Evolutionary conservation across 169 alveolate genomes (phyloP).

Genomic region (Eimeria acervulina): DNA sequence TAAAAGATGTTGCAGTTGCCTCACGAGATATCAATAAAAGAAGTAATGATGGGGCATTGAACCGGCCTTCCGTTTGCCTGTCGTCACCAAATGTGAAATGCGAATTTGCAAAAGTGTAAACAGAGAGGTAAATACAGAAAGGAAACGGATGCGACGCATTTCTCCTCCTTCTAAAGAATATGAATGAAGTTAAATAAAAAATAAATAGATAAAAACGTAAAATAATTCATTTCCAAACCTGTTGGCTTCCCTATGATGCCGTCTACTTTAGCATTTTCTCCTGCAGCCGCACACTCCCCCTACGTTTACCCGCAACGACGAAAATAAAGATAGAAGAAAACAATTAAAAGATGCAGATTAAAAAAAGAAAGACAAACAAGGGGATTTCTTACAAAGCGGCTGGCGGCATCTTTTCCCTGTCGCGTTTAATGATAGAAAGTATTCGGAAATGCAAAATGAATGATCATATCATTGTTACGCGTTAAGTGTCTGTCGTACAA

Average conservation of each 20-base stretch:
- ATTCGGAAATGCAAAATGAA: no score
- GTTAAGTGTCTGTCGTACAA: neutral
- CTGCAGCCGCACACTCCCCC: neutral
- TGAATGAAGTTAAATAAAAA: neutral
- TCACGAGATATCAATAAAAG: neutral
- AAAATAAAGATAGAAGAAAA: neutral
- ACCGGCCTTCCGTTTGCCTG: constrained; percentile 34
- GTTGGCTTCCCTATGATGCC: neutral
- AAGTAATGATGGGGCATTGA: neutral
- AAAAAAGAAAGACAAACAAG: neutral
- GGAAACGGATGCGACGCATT: neutral
- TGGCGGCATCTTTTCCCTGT: constrained; percentile 11
- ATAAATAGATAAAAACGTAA: neutral
- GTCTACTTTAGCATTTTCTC: neutral
- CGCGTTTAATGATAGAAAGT: neutral
- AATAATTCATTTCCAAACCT: neutral
- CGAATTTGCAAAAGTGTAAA: neutral
- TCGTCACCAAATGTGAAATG: neutral
- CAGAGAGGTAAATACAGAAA: neutral
- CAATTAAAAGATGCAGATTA: no score
- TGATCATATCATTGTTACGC: no score
- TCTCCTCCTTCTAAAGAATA: no score
- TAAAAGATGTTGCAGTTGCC: neutral
- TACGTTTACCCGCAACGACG: neutral
- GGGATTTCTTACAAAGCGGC: neutral